Base-by-base conservation (phyloP, 2,329 filamentous ascomycete genomes). In the Colletotrichum chrysophilum region DNA sequence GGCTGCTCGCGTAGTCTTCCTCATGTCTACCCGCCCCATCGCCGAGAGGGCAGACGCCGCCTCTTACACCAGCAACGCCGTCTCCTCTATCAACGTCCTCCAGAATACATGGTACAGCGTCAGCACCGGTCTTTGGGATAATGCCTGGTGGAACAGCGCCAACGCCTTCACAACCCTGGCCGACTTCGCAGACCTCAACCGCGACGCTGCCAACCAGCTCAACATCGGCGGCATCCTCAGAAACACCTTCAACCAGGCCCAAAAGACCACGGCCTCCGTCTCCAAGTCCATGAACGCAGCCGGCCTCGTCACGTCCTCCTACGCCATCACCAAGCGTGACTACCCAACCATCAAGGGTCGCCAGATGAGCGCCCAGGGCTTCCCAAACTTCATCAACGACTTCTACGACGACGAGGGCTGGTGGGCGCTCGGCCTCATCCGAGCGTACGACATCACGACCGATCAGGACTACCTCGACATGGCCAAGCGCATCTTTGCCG, bases 111-210 rank as follows among this genome's bases (percentile, higher is more conserved):
- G 91, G 89, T 94, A 94, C 82, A 89, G 93, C 79, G 73, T 83
- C 4, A 80, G 81, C 7, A 91, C 88, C 2, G 93, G 94, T 5
- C 85, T 94, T 14, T 95, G 92, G 92, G 84, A 91, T 70, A 89
- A 89, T 0, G 88, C 89, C 9, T 95, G 94, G 94, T 95, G 94
- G 94, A 94, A 95, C 80, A 89, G 89, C 69, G 94, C 90, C 60
- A 95, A 94, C 80, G 88, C 88, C 73, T 85, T 95, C 75, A 94
- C 92, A 0, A 88, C 88, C 4, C 83, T 95, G 21, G 89, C 88
- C 67, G 91, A 94, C 80, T 89, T 89, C 80, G 83, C 86, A 5
- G 70, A 76, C 13, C 76, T 87, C 10, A 82, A 84, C 56, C 78
- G 81, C 1, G 75, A 79, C 9, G 80, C 82, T 32, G 84, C 84